phyloP scores from a whole-genome alignment of 2,329 filamentous ascomycete genomes.

The Colletotrichum sp. region DNA sequence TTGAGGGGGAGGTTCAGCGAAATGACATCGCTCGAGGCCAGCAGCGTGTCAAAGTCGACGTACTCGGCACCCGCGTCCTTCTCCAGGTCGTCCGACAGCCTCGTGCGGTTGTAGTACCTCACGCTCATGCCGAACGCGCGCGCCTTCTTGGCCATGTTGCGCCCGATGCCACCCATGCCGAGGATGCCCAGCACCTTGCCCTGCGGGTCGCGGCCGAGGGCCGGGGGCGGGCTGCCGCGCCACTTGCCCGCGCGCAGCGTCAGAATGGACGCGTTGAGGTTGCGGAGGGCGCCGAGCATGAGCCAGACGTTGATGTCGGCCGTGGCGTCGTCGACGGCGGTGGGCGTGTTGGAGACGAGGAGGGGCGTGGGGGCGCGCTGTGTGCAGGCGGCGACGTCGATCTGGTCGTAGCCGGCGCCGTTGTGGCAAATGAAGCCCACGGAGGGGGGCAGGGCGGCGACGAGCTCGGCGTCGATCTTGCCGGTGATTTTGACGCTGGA shows the following conservation, averaged over 20 bases:
- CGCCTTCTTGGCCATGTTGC: constrained; percentile 77
- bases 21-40: constrained; percentile 75
- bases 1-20: constrained; percentile 84
- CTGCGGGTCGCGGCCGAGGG: constrained; percentile 77
- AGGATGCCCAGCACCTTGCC: constrained; percentile 82
- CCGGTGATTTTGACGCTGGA: constrained; percentile 69
- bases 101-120: constrained; percentile 75
- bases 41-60: constrained; percentile 75
- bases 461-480: constrained; percentile 72
- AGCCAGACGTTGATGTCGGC: constrained; percentile 84
- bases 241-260: constrained; percentile 71
- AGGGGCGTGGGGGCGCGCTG: constrained; percentile 55
- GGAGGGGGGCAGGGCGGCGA: constrained; percentile 59
- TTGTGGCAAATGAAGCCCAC: constrained; percentile 67
- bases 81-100: constrained; percentile 60
- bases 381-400: constrained; percentile 76
- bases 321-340: constrained; percentile 81
- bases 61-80: constrained; percentile 65
- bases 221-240: constrained; percentile 62
- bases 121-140: constrained; percentile 78
- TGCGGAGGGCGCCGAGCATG: constrained; percentile 79
- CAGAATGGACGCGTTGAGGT: constrained; percentile 71
- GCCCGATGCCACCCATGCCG: constrained; percentile 86
- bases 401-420: constrained; percentile 84
- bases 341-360: constrained; percentile 81